Evolutionary conservation across 2,329 filamentous ascomycete genomes (phyloP).

Genomic region (Botryotinia convoluta): DNA sequence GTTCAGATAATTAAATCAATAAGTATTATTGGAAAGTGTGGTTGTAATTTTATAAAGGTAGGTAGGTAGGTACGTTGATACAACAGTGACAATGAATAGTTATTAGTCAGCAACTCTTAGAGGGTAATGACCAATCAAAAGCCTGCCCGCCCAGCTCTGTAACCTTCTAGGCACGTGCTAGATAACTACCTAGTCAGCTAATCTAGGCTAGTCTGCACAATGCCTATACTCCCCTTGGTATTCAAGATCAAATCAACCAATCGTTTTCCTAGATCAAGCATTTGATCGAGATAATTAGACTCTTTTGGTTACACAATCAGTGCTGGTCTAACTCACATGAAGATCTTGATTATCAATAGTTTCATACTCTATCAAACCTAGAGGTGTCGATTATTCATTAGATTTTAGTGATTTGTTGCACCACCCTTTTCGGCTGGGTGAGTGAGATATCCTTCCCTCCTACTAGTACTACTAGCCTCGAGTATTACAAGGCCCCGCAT

Average conservation of each 20-base stretch:
- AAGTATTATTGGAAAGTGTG: not conserved
- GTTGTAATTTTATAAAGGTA: not conserved
- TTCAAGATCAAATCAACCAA: not conserved
- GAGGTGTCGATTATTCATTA: not conserved
- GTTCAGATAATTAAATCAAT: not conserved
- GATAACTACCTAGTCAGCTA: no score
- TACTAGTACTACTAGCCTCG: no score
- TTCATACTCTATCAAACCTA: not conserved
- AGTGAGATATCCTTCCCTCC: not conserved
- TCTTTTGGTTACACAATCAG: not conserved
- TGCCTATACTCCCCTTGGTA: not conserved
- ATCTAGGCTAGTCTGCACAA: no score
- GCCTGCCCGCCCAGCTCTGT: not conserved
- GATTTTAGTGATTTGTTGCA: not conserved
- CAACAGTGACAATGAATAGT: not conserved
- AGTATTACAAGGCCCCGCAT: no score
- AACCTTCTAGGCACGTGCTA: not conserved
- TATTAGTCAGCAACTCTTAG: not conserved
- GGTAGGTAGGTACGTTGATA: not conserved
- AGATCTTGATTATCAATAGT: not conserved
- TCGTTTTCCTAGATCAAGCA: not conserved
- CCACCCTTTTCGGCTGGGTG: not conserved
- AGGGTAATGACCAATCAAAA: not conserved
- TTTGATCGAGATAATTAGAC: not conserved
- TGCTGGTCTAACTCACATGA: not conserved